Percentiles rank a stretch among this genome's conserved stretches.
phyloP scores from a whole-genome alignment of 1,139 yeast species.

The Pichia sp. region DNA sequence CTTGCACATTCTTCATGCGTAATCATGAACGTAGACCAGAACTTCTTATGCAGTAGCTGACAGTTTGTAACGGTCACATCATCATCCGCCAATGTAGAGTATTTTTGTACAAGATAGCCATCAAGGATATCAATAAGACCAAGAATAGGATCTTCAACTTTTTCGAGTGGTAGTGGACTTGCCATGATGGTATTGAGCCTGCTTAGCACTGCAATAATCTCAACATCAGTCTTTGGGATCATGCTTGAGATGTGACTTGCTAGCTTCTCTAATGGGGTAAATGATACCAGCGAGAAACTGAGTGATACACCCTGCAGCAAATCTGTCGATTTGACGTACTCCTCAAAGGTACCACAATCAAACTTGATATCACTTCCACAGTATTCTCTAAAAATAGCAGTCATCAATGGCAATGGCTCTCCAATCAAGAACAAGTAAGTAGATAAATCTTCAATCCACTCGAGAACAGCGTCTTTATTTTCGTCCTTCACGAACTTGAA shows the following conservation, averaged over 20 bases:
- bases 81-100: conserved; percentile 6
- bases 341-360: conserved; percentile 5
- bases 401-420: conserved; percentile 38
- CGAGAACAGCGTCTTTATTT: conserved; percentile 17
- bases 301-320: conserved; percentile 1
- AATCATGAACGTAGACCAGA: conserved; percentile 25
- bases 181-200: conserved; percentile 30
- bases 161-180: conserved; percentile 17
- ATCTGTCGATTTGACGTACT: background rate
- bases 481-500: conserved; percentile 46
- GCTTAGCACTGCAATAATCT: conserved; percentile 38
- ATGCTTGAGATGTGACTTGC: conserved; percentile 21
- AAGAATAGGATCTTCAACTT: conserved; percentile 21
- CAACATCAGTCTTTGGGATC: conserved; percentile 39
- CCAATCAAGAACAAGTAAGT: conserved; percentile 45
- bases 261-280: conserved; percentile 24
- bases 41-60: conserved; percentile 23
- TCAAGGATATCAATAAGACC: conserved; percentile 34
- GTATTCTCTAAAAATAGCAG: conserved; percentile 25
- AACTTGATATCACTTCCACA: conserved; percentile 10
- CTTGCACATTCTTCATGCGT: conserved; percentile 1
- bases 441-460: conserved; percentile 48
- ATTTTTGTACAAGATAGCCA: conserved; percentile 32
- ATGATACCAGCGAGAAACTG: conserved; percentile 19
- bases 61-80: conserved; percentile 7